Evolutionary conservation across 805 yeast genomes (phyloP), one percentile per base, ranked within the genome.

Genomic region (Metschnikowia cubensis): DNA sequence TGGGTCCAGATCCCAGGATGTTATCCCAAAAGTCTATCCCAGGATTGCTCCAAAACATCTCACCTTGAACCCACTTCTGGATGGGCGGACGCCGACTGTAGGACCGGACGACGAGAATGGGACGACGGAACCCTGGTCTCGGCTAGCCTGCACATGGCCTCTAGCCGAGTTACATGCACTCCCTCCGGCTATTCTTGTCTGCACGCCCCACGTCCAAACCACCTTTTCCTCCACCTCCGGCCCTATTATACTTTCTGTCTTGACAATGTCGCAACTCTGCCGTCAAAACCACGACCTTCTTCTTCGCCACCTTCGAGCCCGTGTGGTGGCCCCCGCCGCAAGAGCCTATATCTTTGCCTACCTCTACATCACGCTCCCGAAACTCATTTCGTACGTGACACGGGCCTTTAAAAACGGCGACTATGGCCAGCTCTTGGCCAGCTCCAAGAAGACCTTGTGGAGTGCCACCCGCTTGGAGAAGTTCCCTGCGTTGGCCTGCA

Each of bases 401-500:
- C 33, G 49, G 10, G 45, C 47, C 3, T 49, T 60, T 6, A 47
- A 56, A 13, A 62, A 59, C 32, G 55, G 55, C 29, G 51, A 54
- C 15, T 51, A 54, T 36, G 53, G 45, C 8, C 54, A 53, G 17
- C 52, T 53, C n/a, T 41, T 59, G 3, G 29, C 55, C 6, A 58
- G 63, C 5, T 46, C 62, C 13, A 11, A 36, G 31, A 59, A 60
- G 35, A 52, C 60, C 3, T 35, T 68, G 25, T 32, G 47, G 17
- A 59, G 54, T 20, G 74, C 70, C 6, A 51, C 65, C 20, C 68
- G 65, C 47, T 64, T 64, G 7, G 52, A 50, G 33, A 69, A 66
- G 50, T 69, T 71, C 58, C 75, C 75, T 11, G 55, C 61, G 49
- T 65, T 70, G 48, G 64, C 70, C 15, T 72, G 68, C 29, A 57